Base-by-base conservation (phyloP, 148 eudicot genomes). In the Amaranthus hypochondriacus region DNA sequence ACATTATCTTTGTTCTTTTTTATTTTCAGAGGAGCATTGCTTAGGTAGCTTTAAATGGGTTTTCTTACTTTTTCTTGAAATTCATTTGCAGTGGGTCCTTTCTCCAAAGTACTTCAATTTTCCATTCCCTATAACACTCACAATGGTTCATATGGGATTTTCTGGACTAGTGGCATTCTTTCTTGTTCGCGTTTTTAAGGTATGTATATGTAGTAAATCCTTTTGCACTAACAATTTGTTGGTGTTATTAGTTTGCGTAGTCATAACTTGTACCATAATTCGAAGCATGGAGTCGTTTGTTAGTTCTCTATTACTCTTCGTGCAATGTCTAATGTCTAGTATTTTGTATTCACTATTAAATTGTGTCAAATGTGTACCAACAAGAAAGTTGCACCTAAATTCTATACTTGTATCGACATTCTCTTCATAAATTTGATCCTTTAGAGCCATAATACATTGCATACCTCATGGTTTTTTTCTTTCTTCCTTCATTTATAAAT, bases 111-210 rank as follows among this genome's bases (percentile, higher is more conserved):
- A 95, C 81, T 95, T 95, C 96, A 95, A 92, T 72, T 95, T 95
- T 78, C 96, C 98, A 56, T 85, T 95, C 8, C 98, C 97, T 51
- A 92, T 95, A 70, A 95, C 98, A 53, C 93, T 95, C 48, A 95
- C 98, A 48, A 95, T 95, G 98, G 89, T 95, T 75, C 98, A 95
- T 79, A 95, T 95, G 98, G 98, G 98, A 46, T 92, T 95, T 80
- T 95, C 98, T 51, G 97, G 97, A 79, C 43, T 84, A 28, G 96
- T 95, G 68, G 93, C 98, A 12, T 95, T 95, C 83, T 71, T 95
- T 79, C 90, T 95, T 65, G 83, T 95, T 69, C 98, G 97, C 67
- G 93, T 95, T 78, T 86, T 95, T 74, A 95, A 95, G 98, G 98
- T 95, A 88, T 47, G 70, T 9, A 7, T 42, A 49, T 9, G 39